Evolutionary conservation across 192 early-diverging fungal species (phyloP).

Genomic region (Coemansia sp.): DNA sequence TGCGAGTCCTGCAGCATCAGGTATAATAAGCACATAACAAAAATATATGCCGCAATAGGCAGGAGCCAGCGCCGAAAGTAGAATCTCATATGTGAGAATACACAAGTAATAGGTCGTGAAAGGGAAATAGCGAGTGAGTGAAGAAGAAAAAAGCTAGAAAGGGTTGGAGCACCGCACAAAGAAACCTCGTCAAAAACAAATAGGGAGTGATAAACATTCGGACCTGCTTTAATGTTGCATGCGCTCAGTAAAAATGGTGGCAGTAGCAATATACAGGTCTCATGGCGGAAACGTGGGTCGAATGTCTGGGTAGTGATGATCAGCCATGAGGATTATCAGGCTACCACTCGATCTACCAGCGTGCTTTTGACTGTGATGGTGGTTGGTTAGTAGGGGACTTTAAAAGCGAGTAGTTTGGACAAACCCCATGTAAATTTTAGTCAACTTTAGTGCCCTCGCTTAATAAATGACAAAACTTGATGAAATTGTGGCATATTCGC

Average conservation of each 20-base stretch:
- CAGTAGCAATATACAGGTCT: not conserved
- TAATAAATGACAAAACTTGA: too few species aligned
- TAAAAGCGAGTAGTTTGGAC: too few species aligned
- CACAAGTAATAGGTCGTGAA: not conserved
- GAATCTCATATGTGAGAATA: slow-evolving; percentile 19
- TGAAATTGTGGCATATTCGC: too few species aligned
- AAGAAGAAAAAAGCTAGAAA: not conserved
- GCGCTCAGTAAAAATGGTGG: not conserved
- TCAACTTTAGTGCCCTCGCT: too few species aligned
- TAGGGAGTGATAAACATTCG: not conserved
- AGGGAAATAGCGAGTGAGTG: not conserved
- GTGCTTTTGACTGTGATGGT: too few species aligned
- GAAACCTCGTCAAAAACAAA: not conserved
- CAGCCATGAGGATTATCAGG: too few species aligned
- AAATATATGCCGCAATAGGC: not conserved
- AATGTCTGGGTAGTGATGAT: not conserved
- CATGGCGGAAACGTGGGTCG: not conserved
- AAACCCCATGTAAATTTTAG: too few species aligned
- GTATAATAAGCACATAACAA: slow-evolving; percentile 15
- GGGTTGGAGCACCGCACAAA: not conserved
- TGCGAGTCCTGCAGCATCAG: slow-evolving; percentile 8
- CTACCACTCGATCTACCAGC: too few species aligned
- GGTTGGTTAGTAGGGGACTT: too few species aligned
- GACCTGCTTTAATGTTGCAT: not conserved
- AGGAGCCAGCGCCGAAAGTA: slow-evolving; percentile 30